Percentiles rank a stretch among this genome's conserved stretches.
These are phyloP conservation scores for Solanum sejunctum DNA, from an alignment of 257 asterid species.

Conservation along the genomic window DNA sequence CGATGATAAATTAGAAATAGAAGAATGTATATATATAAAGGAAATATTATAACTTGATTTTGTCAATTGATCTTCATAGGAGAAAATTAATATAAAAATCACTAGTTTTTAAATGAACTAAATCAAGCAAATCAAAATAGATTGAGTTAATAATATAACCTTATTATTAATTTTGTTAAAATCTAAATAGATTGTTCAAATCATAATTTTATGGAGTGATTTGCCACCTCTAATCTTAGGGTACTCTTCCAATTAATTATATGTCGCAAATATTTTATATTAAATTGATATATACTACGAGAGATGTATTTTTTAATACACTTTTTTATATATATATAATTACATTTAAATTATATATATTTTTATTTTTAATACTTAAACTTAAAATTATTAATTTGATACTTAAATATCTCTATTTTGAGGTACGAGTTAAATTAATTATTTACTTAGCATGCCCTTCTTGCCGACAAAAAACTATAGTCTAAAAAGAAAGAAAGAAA, in stretches of 20 bases:
- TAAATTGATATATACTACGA: neutral
- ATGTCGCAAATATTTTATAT: no score
- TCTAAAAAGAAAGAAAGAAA: neutral
- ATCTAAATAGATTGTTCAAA: no score
- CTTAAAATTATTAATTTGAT: neutral
- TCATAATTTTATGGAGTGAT: neutral
- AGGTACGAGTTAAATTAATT: neutral
- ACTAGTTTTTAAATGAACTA: no score
- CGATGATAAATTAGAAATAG: no score
- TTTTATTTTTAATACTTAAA: neutral
- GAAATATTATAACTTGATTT: no score
- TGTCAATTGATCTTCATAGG: no score
- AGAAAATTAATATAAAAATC: no score
- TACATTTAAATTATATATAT: neutral
- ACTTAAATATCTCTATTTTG: neutral
- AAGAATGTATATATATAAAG: no score
- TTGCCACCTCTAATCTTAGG: neutral
- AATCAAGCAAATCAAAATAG: no score
- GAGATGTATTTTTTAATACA: neutral
- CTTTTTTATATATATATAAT: neutral
- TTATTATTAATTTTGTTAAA: no score
- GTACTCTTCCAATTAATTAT: neutral
- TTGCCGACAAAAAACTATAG: neutral
- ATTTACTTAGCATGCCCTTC: neutral
- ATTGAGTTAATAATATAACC: no score